Evolutionary conservation across 352 stramenopile species (phyloP).

Genomic region (Pythium angustatum): DNA sequence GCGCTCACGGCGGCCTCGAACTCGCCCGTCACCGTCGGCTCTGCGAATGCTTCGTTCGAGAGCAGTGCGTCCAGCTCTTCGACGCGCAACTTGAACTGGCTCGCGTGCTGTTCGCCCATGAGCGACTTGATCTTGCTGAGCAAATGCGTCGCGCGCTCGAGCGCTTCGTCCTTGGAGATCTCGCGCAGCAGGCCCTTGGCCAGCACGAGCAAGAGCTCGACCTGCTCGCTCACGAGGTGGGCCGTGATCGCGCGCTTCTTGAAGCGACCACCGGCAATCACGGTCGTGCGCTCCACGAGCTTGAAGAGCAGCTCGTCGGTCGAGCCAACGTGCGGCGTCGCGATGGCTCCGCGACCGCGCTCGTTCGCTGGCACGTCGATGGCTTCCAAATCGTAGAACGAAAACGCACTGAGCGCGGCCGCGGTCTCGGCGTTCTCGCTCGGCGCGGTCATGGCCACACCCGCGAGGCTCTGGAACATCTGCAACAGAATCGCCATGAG

Average conservation of each 20-base stretch:
- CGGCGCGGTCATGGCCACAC: neutral
- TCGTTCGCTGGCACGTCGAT: constrained; percentile 38
- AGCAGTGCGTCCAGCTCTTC: constrained; percentile 30
- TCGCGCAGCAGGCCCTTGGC: constrained; percentile 52
- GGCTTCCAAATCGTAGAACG: constrained; percentile 52
- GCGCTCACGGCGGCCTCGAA: constrained; percentile 43
- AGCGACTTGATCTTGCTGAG: constrained; percentile 44
- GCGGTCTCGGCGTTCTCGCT: constrained; percentile 16
- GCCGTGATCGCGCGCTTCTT: constrained; percentile 59
- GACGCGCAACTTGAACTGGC: constrained; percentile 54
- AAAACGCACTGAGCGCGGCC: constrained; percentile 41
- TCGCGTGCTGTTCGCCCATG: constrained; percentile 50
- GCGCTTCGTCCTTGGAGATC: constrained; percentile 46
- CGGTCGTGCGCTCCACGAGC: constrained; percentile 57
- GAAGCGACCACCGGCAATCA: constrained; percentile 57
- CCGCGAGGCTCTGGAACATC: constrained; percentile 47
- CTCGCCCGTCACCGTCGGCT: constrained; percentile 28
- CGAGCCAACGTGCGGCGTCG: constrained; percentile 34
- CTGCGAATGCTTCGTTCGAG: constrained; percentile 24
- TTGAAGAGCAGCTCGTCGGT: constrained; percentile 55
- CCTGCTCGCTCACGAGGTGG: constrained; percentile 45
- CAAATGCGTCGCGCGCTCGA: constrained; percentile 39
- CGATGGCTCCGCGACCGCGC: constrained; percentile 33
- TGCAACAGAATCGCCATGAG: constrained; percentile 58
- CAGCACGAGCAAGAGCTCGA: constrained; percentile 61